Base-by-base conservation (phyloP, 2,329 filamentous ascomycete genomes). In the Gaeumannomyces tritici region DNA sequence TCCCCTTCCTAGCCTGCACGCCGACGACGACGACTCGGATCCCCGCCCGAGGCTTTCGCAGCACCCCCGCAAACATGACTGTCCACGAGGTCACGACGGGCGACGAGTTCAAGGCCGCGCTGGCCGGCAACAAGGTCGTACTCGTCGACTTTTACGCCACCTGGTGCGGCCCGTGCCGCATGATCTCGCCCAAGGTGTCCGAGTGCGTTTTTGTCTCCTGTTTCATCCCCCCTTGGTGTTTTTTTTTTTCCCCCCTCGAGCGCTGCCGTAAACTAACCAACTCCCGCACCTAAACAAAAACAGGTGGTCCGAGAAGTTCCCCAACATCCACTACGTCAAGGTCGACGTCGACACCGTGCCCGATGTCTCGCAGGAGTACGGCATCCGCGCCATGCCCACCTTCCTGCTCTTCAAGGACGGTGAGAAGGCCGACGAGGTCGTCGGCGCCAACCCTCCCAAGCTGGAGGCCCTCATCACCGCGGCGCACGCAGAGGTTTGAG, bases 161-260 rank as follows among this genome's bases (percentile, higher is more conserved):
- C 66, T 97, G 93, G 93, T 98, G 93, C 80, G 92, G 91, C 64
- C 93, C 93, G 64, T 98, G 93, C 89, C 96, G 93, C 82, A 83
- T 87, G 70, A 95, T 97, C 70, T 85, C 91, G 24, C 93, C 93
- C 64, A 76, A 86, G 65, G 79, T 96, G 63, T 82, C 82, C 69
- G 81, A 87, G 83, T 88, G 76, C 73, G 84, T 74, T 59, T 55
- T 60, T 21, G 57, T 61, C 59, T 57, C 63, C 65, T 68, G 67
- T 60, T 61, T 12, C 54, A 5, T 24, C 54, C 11, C 26, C n/a
- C 4, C 11, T 33, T 56, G 11, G 12, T 28, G 18, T n/a, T 26
- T 26, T 26, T 24, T 28, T 26, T 21, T 13, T 33, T 2, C 8
- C 12, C 31, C 31, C 11, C 2, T 4, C 8, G 26, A 12, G 7